phyloP scores from a whole-genome alignment of 2,329 filamentous ascomycete species.

The Peltaster fructicola region DNA sequence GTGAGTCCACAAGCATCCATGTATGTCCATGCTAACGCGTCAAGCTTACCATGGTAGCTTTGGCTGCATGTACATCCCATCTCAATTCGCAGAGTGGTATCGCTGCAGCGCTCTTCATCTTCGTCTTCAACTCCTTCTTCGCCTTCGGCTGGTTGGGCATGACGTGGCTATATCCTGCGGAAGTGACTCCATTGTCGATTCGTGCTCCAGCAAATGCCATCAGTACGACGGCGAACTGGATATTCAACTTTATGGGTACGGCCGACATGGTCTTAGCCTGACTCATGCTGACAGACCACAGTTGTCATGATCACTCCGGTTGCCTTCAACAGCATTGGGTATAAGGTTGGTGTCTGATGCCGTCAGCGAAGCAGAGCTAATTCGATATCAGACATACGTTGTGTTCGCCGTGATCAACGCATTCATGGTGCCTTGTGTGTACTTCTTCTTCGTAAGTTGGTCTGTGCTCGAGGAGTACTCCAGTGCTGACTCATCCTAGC shows the following conservation, averaged over 20 bases:
- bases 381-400: slow-evolving; percentile 43
- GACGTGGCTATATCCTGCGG: slow-evolving; percentile 11
- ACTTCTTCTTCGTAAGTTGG: slow-evolving; percentile 20
- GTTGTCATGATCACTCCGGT: slow-evolving; percentile 46
- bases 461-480: not conserved
- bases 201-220: slow-evolving; percentile 19
- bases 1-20: not conserved
- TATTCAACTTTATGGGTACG: slow-evolving; percentile 36
- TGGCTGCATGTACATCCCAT: slow-evolving; percentile 13
- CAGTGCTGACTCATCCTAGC: slow-evolving; percentile 12
- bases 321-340: slow-evolving; percentile 23
- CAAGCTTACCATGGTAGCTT: slow-evolving; percentile 15
- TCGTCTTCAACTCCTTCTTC: slow-evolving; percentile 22
- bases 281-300: too few species aligned
- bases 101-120: slow-evolving; percentile 20
- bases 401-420: slow-evolving; percentile 51
- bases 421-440: slow-evolving; percentile 33
- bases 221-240: slow-evolving; percentile 39
- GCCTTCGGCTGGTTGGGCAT: slow-evolving; percentile 16
- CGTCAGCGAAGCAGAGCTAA: too few species aligned
- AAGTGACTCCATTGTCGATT: slow-evolving; percentile 19
- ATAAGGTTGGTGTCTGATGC: slow-evolving; percentile 3
- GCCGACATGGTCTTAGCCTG: slow-evolving; percentile 8
- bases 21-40: slow-evolving; percentile 14
- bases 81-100: slow-evolving; percentile 14